Evolutionary conservation across 2,329 filamentous ascomycete genomes (phyloP).

Genomic region (Trichoderma hamatum): DNA sequence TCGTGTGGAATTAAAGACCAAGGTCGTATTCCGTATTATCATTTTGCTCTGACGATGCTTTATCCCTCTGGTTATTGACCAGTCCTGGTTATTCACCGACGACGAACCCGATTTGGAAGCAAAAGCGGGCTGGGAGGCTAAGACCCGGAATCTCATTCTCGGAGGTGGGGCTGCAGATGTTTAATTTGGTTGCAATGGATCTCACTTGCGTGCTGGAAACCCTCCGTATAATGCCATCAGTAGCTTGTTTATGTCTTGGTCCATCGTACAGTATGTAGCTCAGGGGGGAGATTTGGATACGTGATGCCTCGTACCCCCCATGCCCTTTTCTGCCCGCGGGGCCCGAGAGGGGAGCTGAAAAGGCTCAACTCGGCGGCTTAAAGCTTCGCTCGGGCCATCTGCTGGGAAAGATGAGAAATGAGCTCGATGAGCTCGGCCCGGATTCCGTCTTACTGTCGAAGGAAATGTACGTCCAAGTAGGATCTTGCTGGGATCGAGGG

Average conservation of each 20-base stretch:
- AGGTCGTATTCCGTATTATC: not conserved
- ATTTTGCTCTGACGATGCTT: not conserved
- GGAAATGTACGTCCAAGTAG: not conserved
- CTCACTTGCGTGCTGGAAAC: not conserved
- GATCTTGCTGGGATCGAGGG: not conserved
- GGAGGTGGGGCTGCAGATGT: not conserved
- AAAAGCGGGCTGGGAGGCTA: not conserved
- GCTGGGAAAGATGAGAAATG: constrained; percentile 8
- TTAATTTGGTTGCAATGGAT: not conserved
- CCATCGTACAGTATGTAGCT: not conserved
- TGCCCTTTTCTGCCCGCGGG: constrained; percentile 3
- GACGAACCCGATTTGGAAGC: not conserved
- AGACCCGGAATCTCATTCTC: not conserved
- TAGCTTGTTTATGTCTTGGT: not conserved
- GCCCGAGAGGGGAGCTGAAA: not conserved
- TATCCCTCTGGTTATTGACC: too few species aligned
- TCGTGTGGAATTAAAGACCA: not conserved
- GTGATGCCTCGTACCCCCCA: not conserved
- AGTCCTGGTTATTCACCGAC: constrained; percentile 11
- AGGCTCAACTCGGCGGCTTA: not conserved
- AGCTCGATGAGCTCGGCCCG: constrained; percentile 19
- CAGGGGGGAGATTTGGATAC: not conserved
- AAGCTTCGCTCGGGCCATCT: not conserved
- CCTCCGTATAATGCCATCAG: not conserved
- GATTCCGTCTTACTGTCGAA: not conserved